Base-by-base conservation (phyloP, 164 flowering plant genomes). In the Vitis labrusca region DNA sequence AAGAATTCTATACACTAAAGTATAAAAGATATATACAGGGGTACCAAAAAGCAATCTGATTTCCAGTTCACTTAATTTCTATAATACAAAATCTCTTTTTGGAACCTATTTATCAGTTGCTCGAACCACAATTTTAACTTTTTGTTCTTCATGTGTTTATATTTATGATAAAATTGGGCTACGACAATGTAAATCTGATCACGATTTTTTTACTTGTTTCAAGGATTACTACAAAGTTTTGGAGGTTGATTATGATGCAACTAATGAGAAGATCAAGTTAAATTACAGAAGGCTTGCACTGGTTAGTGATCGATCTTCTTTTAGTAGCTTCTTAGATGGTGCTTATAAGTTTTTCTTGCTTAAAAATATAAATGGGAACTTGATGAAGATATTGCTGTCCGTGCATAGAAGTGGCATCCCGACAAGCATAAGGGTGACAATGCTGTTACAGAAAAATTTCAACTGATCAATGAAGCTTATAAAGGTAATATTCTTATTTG, bases 191-290 rank as follows among this genome's bases (percentile, higher is more conserved):
- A 16, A 37, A 55, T 60, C 55, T 76, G 50, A 76, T 54, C 32
- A 47, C 23, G 0, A 61, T 12, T 32, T 37, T 67, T 54, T 75
- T 58, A 15, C 54, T 65, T 71, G 50, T 59, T 65, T 67, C 61
- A 64, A 91, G 97, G 94, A 90, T 78, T 90, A 87, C 66, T 92
- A 92, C 87, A 89, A 90, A 73, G 77, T 92, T 27, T 72, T 92
- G 78, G 95, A 88, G 78, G 86, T 90, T 72, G 97, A 90, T 50
- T 92, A 89, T 73, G 97, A 92, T 73, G 95, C 95, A 76, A 81
- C 91, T 61, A 93, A 89, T 64, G 95, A 92, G 78, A 82, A 77
- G 57, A 89, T 92, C 78, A 82, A 80, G 77, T 59, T 89, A 61
- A 88, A 80, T 77, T 92, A 90, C 70, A 78, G 88, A 67, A 90